A percentile compares a stretch with the other conserved stretches of the same genome.
Conservation (phyloP, 192 early-diverging fungal species). For the Geranomyces variabilis region DNA sequence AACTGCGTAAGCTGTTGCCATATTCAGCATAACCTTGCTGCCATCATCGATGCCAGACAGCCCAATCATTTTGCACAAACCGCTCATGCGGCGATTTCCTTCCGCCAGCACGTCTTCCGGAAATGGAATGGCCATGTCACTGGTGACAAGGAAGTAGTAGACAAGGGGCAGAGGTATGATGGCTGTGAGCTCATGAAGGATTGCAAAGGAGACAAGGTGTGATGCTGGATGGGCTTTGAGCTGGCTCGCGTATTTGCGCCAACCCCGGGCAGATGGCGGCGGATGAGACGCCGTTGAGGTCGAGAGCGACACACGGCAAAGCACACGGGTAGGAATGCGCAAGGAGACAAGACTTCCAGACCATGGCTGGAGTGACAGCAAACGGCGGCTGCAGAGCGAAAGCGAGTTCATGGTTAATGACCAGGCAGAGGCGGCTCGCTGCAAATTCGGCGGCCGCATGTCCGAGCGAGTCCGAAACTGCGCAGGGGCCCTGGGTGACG, state of each 20-base stretch:
- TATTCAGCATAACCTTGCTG: slow-evolving; percentile 65
- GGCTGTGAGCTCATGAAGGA: slow-evolving; percentile 90
- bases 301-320: not conserved
- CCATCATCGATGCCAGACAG: slow-evolving; percentile 30
- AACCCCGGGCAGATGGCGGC: slow-evolving; percentile 1
- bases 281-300: not conserved
- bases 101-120: slow-evolving; percentile 63
- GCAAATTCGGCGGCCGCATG: no score
- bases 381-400: no score
- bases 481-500: no score
- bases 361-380: no score
- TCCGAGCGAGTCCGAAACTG: no score
- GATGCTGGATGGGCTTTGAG: slow-evolving; percentile 44
- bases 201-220: slow-evolving; percentile 65
- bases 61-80: slow-evolving; percentile 62
- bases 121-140: slow-evolving; percentile 64
- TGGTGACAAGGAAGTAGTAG: slow-evolving; percentile 66
- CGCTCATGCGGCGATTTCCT: slow-evolving; percentile 44
- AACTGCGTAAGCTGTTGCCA: slow-evolving; percentile 79
- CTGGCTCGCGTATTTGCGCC: slow-evolving; percentile 15
- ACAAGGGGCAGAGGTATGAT: slow-evolving; percentile 75
- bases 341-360: no score
- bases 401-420: no score
- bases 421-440: no score
- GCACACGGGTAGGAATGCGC: no score